These are phyloP conservation scores for Cytospora piceicola DNA, from an alignment of 2,329 filamentous ascomycete genomes.

Conservation along the genomic window DNA sequence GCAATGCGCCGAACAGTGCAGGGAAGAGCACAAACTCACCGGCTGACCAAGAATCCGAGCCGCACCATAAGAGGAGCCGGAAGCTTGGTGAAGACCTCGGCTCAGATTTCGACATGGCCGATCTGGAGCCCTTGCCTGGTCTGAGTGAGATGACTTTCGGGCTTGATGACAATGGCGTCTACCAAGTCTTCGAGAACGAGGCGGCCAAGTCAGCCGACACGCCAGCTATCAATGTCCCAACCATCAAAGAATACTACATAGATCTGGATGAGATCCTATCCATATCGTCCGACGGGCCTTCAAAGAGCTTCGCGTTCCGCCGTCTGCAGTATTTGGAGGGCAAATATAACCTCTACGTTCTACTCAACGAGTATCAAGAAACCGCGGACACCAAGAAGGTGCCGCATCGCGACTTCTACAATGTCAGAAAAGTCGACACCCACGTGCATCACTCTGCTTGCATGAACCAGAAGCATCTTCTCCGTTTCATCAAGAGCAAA, in stretches of 20 bases:
- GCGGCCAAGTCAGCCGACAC: slow-evolving; percentile 63
- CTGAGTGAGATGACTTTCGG: slow-evolving; percentile 73
- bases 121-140: slow-evolving; percentile 74
- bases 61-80: slow-evolving; percentile 60
- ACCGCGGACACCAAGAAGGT: slow-evolving; percentile 97
- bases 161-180: slow-evolving; percentile 84
- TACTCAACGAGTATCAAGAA: slow-evolving; percentile 97
- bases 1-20: slow-evolving; percentile 42
- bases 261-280: slow-evolving; percentile 85
- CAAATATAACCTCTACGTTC: slow-evolving; percentile 91
- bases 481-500: slow-evolving; percentile 99
- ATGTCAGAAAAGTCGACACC: slow-evolving; percentile 97
- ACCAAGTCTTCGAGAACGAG: slow-evolving; percentile 82
- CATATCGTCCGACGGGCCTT: slow-evolving; percentile 92
- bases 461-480: slow-evolving; percentile 98
- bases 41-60: slow-evolving; percentile 41
- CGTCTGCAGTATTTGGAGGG: slow-evolving; percentile 94
- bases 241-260: slow-evolving; percentile 92
- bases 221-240: slow-evolving; percentile 84
- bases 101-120: slow-evolving; percentile 84
- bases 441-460: slow-evolving; percentile 99
- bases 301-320: slow-evolving; percentile 95
- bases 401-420: slow-evolving; percentile 98
- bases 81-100: slow-evolving; percentile 92
- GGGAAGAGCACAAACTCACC: slow-evolving; percentile 49